Evolutionary conservation across 371 early-diverging fungal species (phyloP).

Genomic region (Apophysomyces ossiformis): DNA sequence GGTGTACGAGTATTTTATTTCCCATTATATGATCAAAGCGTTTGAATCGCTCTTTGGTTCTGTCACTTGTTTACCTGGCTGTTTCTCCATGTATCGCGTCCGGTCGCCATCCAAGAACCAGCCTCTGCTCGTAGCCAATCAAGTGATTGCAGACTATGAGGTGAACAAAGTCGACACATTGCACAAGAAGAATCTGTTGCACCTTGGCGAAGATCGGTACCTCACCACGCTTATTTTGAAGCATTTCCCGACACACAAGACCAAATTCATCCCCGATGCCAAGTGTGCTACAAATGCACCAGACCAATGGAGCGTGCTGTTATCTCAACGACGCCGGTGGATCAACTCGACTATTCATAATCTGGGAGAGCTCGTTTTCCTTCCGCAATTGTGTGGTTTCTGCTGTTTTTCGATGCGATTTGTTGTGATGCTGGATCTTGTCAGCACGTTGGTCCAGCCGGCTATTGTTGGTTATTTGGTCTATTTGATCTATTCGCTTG

Average conservation of each 20-base stretch:
- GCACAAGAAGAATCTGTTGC: slow-evolving; percentile 86
- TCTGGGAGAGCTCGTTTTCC: slow-evolving; percentile 80
- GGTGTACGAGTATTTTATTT: slow-evolving; percentile 96
- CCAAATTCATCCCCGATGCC: slow-evolving; percentile 93
- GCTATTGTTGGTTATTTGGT: slow-evolving; percentile 79
- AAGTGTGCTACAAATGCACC: slow-evolving; percentile 93
- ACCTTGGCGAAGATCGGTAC: slow-evolving; percentile 79
- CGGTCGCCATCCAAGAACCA: slow-evolving; percentile 70
- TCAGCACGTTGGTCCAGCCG: slow-evolving; percentile 85
- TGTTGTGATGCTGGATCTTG: slow-evolving; percentile 85
- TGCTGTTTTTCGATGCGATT: slow-evolving; percentile 95
- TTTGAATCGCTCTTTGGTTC: slow-evolving; percentile 98
- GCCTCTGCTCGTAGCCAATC: slow-evolving; percentile 84
- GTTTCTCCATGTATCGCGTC: slow-evolving; percentile 90
- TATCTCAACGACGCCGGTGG: slow-evolving; percentile 95
- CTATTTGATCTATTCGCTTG: slow-evolving; percentile 62
- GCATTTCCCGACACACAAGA: slow-evolving; percentile 91
- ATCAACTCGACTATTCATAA: slow-evolving; percentile 95
- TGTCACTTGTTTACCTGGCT: slow-evolving; percentile 94
- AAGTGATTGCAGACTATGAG: slow-evolving; percentile 88
- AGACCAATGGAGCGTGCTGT: slow-evolving; percentile 85
- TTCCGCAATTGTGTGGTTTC: slow-evolving; percentile 87
- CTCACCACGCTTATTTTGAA: slow-evolving; percentile 96
- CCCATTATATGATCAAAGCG: slow-evolving; percentile 93
- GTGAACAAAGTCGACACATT: slow-evolving; percentile 92